Conservation (phyloP, 768 basidiomycete genomes). For the Termitomyces sp. region DNA sequence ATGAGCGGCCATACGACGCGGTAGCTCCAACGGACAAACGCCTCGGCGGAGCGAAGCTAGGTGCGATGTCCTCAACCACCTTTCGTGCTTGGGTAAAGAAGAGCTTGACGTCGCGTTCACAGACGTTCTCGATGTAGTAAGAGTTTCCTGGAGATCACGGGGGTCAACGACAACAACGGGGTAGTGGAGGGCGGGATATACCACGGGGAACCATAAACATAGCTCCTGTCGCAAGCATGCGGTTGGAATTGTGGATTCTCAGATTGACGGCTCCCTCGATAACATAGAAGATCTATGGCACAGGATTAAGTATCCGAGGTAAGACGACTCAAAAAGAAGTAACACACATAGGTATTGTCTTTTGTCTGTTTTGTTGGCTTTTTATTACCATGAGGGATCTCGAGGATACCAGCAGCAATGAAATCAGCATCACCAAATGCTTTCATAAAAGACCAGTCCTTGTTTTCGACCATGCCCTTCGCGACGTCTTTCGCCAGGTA, state of each 20-base stretch:
- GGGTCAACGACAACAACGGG: not conserved
- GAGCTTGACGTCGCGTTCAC: conserved; percentile 71
- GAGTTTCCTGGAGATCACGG: conserved; percentile 28
- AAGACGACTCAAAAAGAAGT: not conserved
- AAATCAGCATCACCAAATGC: conserved; percentile 91
- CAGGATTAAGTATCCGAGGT: not conserved
- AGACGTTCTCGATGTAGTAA: conserved; percentile 90
- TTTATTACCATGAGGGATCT: conserved; percentile 70
- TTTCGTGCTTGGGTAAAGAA: conserved; percentile 90
- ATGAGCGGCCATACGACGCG: conserved; percentile 2
- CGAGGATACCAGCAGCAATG: conserved; percentile 86
- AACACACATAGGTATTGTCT: conserved; percentile 72
- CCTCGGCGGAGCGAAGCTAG: conserved; percentile 13
- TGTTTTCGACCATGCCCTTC: not conserved
- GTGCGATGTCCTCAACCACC: conserved; percentile 21
- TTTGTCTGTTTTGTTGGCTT: conserved; percentile 90
- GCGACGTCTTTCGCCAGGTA: conserved; percentile 6
- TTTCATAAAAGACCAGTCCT: conserved; percentile 80
- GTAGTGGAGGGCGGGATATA: not conserved
- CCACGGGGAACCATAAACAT: conserved; percentile 45
- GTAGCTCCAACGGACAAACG: conserved; percentile 2
- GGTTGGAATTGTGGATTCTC: conserved; percentile 75
- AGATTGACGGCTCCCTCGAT: conserved; percentile 88
- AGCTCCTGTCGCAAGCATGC: conserved; percentile 69
- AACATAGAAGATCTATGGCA: conserved; percentile 54